Base-by-base conservation (phyloP, 1,284 basidiomycete species). In the Puccinia brachypodii region DNA sequence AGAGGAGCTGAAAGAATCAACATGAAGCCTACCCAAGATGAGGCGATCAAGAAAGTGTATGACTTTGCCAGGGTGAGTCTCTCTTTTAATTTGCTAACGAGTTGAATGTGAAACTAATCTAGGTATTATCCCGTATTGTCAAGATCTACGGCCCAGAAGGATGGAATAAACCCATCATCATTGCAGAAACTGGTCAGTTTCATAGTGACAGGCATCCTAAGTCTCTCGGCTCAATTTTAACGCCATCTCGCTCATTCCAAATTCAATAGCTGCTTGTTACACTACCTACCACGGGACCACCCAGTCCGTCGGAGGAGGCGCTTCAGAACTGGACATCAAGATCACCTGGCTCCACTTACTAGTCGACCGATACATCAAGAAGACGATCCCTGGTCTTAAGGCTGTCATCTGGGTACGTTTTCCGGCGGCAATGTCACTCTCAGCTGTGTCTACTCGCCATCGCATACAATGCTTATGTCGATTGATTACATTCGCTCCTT, bases 321-420 rank as follows among this genome's bases (percentile, higher is more conserved):
- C 28, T 11, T 78, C 76, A 19, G 76, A 78, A 56, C 3, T 53
- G 22, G 44, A 47, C 2, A 78, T 78, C 64, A 78, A 78, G 36
- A 78, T 78, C 64, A 69, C 47, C 8, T 78, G 76, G 76, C 47
- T 69, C 42, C 60, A 78, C 14, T 16, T 78, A 38, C 38, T 78
- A 25, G 25, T 78, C n/a, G 76, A 78, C 42, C 76, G 62, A 22
- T 78, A 78, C 76, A 78, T 78, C 33, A 69, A 68, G 62, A 25
- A 56, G 38, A 38, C 31, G 31, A 53, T 78, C 9, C 76, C 76
- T 53, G 64, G 28, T 16, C 44, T 78, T 2, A 44, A 44, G 47
- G 76, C 76, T 2, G 64, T 78, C 14, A 78, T 78, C 28, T 78
- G 76, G 76, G 76, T 77, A 76, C 11, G 36, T 76, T 16, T 60